Base-by-base conservation (phyloP, 768 basidiomycete genomes). In the Leccinum subgranulosum region DNA sequence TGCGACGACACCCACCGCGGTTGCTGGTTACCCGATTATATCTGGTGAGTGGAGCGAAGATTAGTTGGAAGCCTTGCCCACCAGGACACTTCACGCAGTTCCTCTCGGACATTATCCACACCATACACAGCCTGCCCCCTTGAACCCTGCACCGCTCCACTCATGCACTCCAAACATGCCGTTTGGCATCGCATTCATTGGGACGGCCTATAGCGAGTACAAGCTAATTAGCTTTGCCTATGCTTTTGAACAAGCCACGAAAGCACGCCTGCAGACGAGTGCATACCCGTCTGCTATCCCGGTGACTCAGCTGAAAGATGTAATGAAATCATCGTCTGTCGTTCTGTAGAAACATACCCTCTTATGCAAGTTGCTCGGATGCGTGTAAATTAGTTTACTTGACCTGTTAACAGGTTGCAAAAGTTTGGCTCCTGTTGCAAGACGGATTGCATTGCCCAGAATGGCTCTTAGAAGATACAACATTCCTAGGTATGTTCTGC, bases 171-270 rank as follows among this genome's bases (percentile, higher is more conserved):
- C 84, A 4, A 82, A 83, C 11, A 77, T 82, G 41, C 85, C 85
- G 0, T 82, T 86, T 49, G 86, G 86, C 1, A 67, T 87, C 6
- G 79, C 83, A 3, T 87, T 87, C 72, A 62, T 85, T 10, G 84
- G 84, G 0, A 83, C 84, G 1, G 81, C 81, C 14, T 87, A 82
- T 66, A 81, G 81, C 45, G 86, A 86, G 55, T 81, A 79, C 63
- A 69, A 77, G 19, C 74, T 87, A 47, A 77, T 88, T 56, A 75
- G 80, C 0, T 78, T 83, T 57, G 87, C 77, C 3, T 87, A 79
- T 69, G 85, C 85, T 2, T 87, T 84, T 60, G 86, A 88, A 65
- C 86, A 87, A 66, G 78, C 78, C 55, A 87, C 86, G 7, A 75
- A 81, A 53, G 79, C 77, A 14, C 69, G 85, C 17, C 64, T 84